Base-by-base conservation (phyloP, 2,329 filamentous ascomycete species). In the Monosporascus sp. region DNA sequence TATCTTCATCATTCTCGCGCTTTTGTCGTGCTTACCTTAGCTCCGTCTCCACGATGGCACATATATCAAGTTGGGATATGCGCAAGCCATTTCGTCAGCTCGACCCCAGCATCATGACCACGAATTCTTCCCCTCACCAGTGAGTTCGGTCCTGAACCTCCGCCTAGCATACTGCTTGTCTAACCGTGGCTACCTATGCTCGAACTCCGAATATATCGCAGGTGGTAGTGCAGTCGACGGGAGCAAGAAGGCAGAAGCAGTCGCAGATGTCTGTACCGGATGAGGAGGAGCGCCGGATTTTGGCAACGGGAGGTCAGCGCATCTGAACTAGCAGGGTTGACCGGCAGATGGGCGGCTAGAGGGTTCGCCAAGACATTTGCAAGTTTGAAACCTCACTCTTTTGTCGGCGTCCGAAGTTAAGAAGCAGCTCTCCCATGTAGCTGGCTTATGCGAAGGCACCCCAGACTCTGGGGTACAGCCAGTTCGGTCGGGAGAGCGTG, bases 11-110 rank as follows among this genome's bases (percentile, higher is more conserved):
- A 31, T 5, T 5, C 31, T 35, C 31, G 31, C 31, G 31, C 3
- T 5, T 35, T 11, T 35, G 11, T 35, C 4, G 1, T 14, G 9
- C 31, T 35, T 9, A 35, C 31, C 4, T 14, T 14, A 35, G 4
- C 4, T 31, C 8, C 9, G 5, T 11, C 8, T 11, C 27, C 8
- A 31, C 27, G 27, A 31, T 31, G 27, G 27, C 27, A 11, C 9
- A 31, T 31, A 11, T 31, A 11, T 31, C 9, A 31, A 75, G 53
- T 75, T 76, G 35, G 75, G 77, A 1, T 78, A 69, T 55, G 65
- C 14, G 18, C 39, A 43, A 43, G 39, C 39, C 9, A 20, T 9
- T 11, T 20, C 39, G 39, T 43, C 39, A 22, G 39, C 39, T 20
- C 7, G 18, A 2, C 18, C 18, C 7, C n/a, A 1, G 5, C 8